Evolutionary conservation across 768 basidiomycete genomes (phyloP), one percentile per base, ranked within the genome.

Genomic region (Coprinopsis sp.): DNA sequence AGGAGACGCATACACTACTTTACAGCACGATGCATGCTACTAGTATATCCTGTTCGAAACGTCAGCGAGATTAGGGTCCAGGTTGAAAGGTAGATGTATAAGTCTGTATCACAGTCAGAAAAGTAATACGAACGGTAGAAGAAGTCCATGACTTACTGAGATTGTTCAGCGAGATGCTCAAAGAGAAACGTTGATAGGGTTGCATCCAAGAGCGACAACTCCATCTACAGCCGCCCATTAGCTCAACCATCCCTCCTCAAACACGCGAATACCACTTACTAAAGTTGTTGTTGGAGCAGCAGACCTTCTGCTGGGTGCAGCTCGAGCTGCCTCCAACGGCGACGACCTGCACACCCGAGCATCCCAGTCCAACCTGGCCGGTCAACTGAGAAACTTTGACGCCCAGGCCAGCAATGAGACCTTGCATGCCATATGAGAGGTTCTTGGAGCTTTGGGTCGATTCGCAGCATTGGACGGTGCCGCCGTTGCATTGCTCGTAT

Each of bases 151-250:
- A n/a, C n/a, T n/a, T n/a, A n/a, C n/a, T n/a, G n/a, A n/a, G n/a
- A n/a, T n/a, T n/a, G n/a, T n/a, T 28, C 6, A 19, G 40, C 40
- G 6, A 6, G n/a, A 28, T 16, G 27, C 18, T 45, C 22, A 65
- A 29, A 56, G 37, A 44, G 54, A 57, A 53, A 61, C 13, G 42
- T 60, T 63, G 53, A 60, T 51, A 21, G 64, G 61, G 12, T 53
- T 49, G 59, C 62, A 64, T 11, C 63, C 63, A 33, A 63, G 23
- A 27, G 47, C 57, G 31, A 64, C 42, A 22, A 59, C 31, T 11
- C 61, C 62, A 23, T 58, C 61, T 61, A 16, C 40, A 14, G 37
- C 8, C 13, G 24, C 16, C 5, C 14, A 28, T 42, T 22, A 30
- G 13, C 16, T n/a, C 12, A 30, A n/a, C 2, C 40, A 24, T 10